These are phyloP conservation scores for Dianthus caryophyllus DNA, from an alignment of 148 eudicot genomes.

Conservation along the genomic window DNA sequence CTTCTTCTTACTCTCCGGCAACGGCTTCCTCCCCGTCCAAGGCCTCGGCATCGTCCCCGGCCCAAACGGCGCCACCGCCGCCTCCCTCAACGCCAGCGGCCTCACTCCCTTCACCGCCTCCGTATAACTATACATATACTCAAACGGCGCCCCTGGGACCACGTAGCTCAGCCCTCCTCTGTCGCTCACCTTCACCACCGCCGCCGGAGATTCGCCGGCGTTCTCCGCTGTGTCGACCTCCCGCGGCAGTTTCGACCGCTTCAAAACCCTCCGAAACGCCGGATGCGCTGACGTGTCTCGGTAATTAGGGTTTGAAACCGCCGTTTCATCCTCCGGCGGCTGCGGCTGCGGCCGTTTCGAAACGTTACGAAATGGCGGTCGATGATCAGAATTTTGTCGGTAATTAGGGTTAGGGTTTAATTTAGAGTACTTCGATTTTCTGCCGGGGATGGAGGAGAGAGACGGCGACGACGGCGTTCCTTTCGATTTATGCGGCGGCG, in stretches of 20 bases:
- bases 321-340: too few relatives aligned
- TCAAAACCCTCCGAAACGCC: slow-evolving; percentile 17
- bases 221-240: background rate
- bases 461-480: slow-evolving; percentile 78
- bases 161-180: slow-evolving; percentile 71
- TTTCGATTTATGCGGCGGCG: slow-evolving; percentile 31
- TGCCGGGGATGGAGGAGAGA: slow-evolving; percentile 59
- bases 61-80: slow-evolving; percentile 79
- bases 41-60: slow-evolving; percentile 73
- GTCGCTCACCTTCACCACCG: slow-evolving; percentile 43
- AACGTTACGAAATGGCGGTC: slow-evolving; percentile 45
- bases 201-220: slow-evolving; percentile 1
- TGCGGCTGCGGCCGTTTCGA: slow-evolving; percentile 12
- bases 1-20: slow-evolving; percentile 66
- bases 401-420: background rate
- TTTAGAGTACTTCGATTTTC: slow-evolving; percentile 61
- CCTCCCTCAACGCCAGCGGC: slow-evolving; percentile 71
- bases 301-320: too few relatives aligned
- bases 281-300: slow-evolving; percentile 6
- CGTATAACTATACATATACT: slow-evolving; percentile 83
- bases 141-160: slow-evolving; percentile 77
- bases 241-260: slow-evolving; percentile 12
- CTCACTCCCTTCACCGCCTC: slow-evolving; percentile 72
- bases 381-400: slow-evolving; percentile 8
- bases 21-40: slow-evolving; percentile 87